phyloP scores from a whole-genome alignment of 192 early-diverging fungal genomes.

The Bifiguratus adelaidae region DNA sequence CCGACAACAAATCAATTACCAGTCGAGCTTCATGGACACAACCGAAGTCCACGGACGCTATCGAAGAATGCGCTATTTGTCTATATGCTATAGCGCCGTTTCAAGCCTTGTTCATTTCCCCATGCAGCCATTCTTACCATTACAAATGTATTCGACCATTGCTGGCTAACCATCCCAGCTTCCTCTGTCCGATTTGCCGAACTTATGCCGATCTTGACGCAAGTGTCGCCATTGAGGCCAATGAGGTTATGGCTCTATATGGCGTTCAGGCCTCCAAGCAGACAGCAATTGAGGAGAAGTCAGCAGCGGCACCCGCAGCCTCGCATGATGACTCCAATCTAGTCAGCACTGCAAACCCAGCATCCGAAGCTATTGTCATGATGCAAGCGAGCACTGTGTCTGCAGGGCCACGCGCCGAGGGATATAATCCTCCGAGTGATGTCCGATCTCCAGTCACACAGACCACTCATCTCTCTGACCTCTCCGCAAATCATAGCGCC shows the following conservation, averaged over 20 bases:
- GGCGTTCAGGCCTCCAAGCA: too few species aligned
- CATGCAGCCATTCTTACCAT: conserved; percentile 80
- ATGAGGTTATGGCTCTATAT: conserved; percentile 6
- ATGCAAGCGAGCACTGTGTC: too few species aligned
- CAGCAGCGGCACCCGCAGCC: too few species aligned
- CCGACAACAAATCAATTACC: background rate
- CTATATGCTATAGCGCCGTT: conserved; percentile 64
- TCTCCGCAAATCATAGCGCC: too few species aligned
- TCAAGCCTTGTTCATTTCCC: conserved; percentile 77
- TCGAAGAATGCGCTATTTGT: conserved; percentile 74
- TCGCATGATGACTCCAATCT: too few species aligned
- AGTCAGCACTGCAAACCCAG: too few species aligned
- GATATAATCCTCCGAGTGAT: too few species aligned
- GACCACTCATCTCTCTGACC: too few species aligned
- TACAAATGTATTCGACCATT: conserved; percentile 87
- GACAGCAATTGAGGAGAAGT: too few species aligned
- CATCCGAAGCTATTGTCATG: too few species aligned
- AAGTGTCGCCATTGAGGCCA: conserved; percentile 42
- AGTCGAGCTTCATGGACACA: background rate
- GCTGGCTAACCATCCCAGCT: conserved; percentile 54
- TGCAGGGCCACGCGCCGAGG: too few species aligned
- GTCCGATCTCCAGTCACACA: too few species aligned
- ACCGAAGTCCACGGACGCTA: background rate
- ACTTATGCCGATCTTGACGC: conserved; percentile 87
- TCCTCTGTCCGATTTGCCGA: conserved; percentile 86